Conservation (phyloP, 345 rosid genomes). For the Lumnitzera littorea region DNA sequence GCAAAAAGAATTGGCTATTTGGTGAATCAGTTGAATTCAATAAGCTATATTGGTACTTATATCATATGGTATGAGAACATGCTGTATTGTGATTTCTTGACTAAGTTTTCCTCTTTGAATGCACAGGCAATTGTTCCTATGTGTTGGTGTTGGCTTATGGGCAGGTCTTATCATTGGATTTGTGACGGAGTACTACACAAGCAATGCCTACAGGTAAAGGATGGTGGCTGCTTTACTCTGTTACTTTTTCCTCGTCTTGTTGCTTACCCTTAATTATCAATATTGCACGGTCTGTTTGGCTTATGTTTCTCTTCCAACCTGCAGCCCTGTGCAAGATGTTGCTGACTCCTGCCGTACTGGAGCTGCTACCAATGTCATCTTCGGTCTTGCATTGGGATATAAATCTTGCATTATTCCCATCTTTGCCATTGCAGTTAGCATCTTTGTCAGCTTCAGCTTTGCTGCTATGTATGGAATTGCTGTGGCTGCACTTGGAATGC, state of each 20-base stretch:
- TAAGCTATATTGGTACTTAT: too few species aligned
- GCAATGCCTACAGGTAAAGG: constrained; percentile 62
- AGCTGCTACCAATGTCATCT: constrained; percentile 75
- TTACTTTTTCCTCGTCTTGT: background rate
- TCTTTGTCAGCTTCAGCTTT: constrained; percentile 67
- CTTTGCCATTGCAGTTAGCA: constrained; percentile 60
- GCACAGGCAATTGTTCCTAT: constrained; percentile 64
- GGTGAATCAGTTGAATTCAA: too few species aligned
- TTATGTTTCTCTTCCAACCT: background rate
- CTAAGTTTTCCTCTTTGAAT: constrained; percentile 10
- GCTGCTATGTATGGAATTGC: constrained; percentile 83
- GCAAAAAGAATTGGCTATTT: too few species aligned
- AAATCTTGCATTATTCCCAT: constrained; percentile 72
- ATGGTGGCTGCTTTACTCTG: background rate
- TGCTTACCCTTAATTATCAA: background rate
- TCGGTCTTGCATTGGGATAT: constrained; percentile 76
- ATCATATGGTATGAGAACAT: too few species aligned
- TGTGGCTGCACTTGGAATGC: constrained; percentile 79
- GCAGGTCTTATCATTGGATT: constrained; percentile 79
- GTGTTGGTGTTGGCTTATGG: constrained; percentile 77
- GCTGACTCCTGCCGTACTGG: constrained; percentile 96
- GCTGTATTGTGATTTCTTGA: too few species aligned
- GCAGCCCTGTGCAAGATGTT: constrained; percentile 97
- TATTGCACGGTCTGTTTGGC: background rate
- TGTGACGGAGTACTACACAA: constrained; percentile 64